Evolutionary conservation across 2,329 filamentous ascomycete genomes (phyloP).

Genomic region (Alternaria burnsii): DNA sequence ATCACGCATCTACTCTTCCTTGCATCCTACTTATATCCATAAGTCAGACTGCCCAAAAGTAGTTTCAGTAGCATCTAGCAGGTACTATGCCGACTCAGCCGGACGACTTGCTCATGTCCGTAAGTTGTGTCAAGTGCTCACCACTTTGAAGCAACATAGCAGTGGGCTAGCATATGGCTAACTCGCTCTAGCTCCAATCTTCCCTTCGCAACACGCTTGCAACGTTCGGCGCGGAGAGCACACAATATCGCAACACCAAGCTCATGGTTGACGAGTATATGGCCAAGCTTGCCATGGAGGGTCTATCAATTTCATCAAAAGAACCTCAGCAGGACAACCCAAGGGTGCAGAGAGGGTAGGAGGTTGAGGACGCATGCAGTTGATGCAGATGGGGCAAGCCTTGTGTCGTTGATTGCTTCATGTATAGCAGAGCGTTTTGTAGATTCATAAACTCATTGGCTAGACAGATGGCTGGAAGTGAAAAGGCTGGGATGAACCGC

Average conservation of each 20-base stretch:
- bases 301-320: conserved; percentile 20
- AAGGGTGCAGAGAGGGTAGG: too few relatives aligned
- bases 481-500: too few relatives aligned
- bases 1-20: background rate
- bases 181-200: conserved; percentile 45
- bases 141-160: too few relatives aligned
- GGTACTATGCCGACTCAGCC: conserved; percentile 30
- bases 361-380: background rate
- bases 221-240: conserved; percentile 44
- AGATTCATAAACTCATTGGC: background rate
- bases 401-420: background rate
- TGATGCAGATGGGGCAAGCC: background rate
- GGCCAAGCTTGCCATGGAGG: conserved; percentile 35
- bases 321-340: background rate
- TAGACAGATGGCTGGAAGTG: background rate
- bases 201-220: conserved; percentile 47
- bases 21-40: background rate
- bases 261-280: conserved; percentile 44
- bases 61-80: background rate
- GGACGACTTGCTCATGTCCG: conserved; percentile 41
- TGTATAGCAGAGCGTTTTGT: background rate
- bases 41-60: background rate
- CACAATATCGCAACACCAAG: conserved; percentile 43
- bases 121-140: conserved; percentile 19
- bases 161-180: too few relatives aligned